Percentiles rank a stretch among this genome's conserved stretches.
Conservation (phyloP, 768 basidiomycete genomes). For the Ramaria sp. region DNA sequence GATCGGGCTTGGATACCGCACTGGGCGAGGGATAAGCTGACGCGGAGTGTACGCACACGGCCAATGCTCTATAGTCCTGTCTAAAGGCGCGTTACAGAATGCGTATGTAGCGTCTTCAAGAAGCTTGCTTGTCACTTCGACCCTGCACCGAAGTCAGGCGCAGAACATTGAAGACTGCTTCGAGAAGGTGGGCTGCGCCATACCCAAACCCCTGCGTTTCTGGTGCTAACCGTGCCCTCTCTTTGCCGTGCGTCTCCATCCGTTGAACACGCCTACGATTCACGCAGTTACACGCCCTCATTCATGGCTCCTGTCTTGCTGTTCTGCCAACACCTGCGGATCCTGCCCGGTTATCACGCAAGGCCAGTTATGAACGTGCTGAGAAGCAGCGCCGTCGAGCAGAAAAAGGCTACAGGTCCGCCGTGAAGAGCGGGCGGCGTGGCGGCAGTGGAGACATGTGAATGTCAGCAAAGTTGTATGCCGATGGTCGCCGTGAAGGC, state of each 20-base stretch:
- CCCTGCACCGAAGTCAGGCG: constrained; percentile 61
- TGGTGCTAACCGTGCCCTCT: background rate
- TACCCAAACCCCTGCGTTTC: background rate
- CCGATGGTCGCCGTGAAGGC: background rate
- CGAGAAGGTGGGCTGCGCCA: constrained; percentile 36
- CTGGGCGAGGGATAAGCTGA: constrained; percentile 47
- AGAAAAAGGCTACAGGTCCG: constrained; percentile 45
- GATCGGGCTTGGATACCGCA: constrained; percentile 55
- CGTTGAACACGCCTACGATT: background rate
- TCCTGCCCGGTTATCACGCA: constrained; percentile 44
- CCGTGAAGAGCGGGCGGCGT: constrained; percentile 25
- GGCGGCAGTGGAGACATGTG: constrained; percentile 17
- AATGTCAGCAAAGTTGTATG: background rate
- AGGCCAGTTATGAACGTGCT: constrained; percentile 32
- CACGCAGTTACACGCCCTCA: constrained; percentile 41
- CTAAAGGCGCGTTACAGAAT: constrained; percentile 29
- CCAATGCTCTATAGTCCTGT: background rate
- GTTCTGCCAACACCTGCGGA: constrained; percentile 44
- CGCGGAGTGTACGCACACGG: constrained; percentile 33
- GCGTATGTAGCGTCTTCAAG: constrained; percentile 58
- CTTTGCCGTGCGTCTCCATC: background rate
- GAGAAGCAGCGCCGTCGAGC: constrained; percentile 36
- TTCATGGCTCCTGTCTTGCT: constrained; percentile 36
- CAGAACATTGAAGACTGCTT: constrained; percentile 69
- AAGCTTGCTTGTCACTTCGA: constrained; percentile 61